phyloP scores from a whole-genome alignment of 1,284 basidiomycete genomes.

The Apiotrichum gracile region DNA sequence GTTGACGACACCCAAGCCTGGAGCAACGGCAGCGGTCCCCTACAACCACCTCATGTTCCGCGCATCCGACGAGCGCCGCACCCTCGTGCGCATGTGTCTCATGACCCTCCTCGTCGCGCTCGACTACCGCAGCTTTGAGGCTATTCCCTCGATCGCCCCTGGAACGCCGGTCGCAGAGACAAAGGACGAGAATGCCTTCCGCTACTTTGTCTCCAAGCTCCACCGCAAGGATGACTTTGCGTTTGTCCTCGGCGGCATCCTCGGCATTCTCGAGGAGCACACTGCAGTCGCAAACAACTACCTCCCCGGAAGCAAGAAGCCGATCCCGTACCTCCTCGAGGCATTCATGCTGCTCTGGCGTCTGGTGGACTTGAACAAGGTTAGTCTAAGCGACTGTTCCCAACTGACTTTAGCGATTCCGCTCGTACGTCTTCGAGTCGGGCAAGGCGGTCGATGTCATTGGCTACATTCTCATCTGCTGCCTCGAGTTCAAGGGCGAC shows the following conservation, averaged over 20 bases:
- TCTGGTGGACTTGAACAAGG: slow-evolving; percentile 83
- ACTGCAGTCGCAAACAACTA: slow-evolving; percentile 66
- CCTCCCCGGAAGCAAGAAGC: slow-evolving; percentile 72
- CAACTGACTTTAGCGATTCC: slow-evolving; percentile 64
- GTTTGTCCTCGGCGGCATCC: slow-evolving; percentile 69
- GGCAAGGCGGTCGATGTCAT: slow-evolving; percentile 69
- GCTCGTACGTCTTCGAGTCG: slow-evolving; percentile 68
- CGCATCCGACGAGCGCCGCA: slow-evolving; percentile 64
- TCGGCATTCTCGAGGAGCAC: slow-evolving; percentile 66
- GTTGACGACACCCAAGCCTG: slow-evolving; percentile 58
- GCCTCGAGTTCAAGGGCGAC: slow-evolving; percentile 80
- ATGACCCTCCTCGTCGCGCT: slow-evolving; percentile 69
- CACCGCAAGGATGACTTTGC: slow-evolving; percentile 81
- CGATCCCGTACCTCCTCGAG: slow-evolving; percentile 72
- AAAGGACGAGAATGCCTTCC: slow-evolving; percentile 72
- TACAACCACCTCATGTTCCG: slow-evolving; percentile 88
- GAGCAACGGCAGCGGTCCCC: slow-evolving; percentile 53
- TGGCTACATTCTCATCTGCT: slow-evolving; percentile 69
- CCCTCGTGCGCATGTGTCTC: slow-evolving; percentile 64
- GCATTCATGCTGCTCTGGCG: slow-evolving; percentile 86
- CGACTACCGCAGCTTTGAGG: slow-evolving; percentile 64
- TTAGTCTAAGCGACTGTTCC: slow-evolving; percentile 33
- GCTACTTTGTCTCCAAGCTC: slow-evolving; percentile 85
- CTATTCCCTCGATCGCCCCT: slow-evolving; percentile 1
- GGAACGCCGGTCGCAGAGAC: slow-evolving; percentile 12